These are phyloP conservation scores for Prunus salicina DNA, from an alignment of 306 rosid species.

Conservation along the genomic window DNA sequence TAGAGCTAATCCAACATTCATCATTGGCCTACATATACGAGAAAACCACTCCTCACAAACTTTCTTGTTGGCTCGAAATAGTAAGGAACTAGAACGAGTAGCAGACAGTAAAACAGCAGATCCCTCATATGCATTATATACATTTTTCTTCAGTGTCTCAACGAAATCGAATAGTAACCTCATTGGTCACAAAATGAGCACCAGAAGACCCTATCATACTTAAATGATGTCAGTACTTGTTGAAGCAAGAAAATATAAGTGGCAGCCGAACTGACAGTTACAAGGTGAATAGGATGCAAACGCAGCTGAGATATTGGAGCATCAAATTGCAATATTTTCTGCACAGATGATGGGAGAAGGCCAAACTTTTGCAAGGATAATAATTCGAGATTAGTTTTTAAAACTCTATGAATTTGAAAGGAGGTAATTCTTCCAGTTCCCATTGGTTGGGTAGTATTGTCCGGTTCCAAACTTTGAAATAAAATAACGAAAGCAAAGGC, in stretches of 20 bases:
- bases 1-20: conserved; percentile 93
- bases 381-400: conserved; percentile 88
- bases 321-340: conserved; percentile 68
- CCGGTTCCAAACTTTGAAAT: conserved; percentile 65
- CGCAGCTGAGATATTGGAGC: conserved; percentile 72
- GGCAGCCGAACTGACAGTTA: conserved; percentile 86
- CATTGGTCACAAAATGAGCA: conserved; percentile 89
- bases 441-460: conserved; percentile 24
- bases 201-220: conserved; percentile 93
- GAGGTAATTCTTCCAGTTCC: conserved; percentile 56
- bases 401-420: conserved; percentile 80
- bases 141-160: conserved; percentile 91
- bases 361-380: conserved; percentile 85
- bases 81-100: conserved; percentile 75
- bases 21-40: conserved; percentile 97
- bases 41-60: conserved; percentile 99
- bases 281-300: conserved; percentile 81
- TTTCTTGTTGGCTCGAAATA: conserved; percentile 87
- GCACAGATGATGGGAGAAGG: conserved; percentile 62
- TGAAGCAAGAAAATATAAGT: conserved; percentile 90
- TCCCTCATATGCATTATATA: conserved; percentile 93
- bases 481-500: conserved; percentile 63
- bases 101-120: conserved; percentile 76
- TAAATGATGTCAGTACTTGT: conserved; percentile 59
- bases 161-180: conserved; percentile 80